phyloP scores from a whole-genome alignment of 2,329 filamentous ascomycete genomes.

The Podosphaera fusca region DNA sequence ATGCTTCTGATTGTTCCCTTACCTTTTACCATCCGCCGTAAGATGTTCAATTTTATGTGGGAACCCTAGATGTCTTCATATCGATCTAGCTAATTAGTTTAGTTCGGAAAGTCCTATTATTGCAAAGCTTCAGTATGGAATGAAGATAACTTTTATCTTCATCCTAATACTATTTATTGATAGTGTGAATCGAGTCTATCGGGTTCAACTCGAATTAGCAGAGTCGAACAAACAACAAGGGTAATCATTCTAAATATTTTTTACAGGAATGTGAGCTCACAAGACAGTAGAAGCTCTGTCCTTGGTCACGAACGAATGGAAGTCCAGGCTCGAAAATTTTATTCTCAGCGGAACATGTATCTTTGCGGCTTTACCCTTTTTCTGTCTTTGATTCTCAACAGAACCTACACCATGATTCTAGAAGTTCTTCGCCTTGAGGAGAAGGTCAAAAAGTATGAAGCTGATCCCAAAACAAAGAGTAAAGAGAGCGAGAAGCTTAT shows the following conservation, averaged over 20 bases:
- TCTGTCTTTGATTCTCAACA: slow-evolving; percentile 95
- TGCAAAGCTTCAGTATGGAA: slow-evolving; percentile 85
- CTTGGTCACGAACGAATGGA: slow-evolving; percentile 91
- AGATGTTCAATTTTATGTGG: slow-evolving; percentile 50
- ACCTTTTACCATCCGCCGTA: slow-evolving; percentile 40
- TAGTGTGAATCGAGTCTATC: slow-evolving; percentile 86
- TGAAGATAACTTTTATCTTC: slow-evolving; percentile 88
- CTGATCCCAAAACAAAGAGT: slow-evolving; percentile 30
- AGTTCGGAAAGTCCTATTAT: slow-evolving; percentile 26
- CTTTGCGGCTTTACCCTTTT: slow-evolving; percentile 98
- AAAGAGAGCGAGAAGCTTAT: slow-evolving; percentile 53
- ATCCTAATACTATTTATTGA: slow-evolving; percentile 23
- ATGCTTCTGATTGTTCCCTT: slow-evolving; percentile 64
- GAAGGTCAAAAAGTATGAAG: slow-evolving; percentile 65
- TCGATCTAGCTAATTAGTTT: slow-evolving; percentile 5
- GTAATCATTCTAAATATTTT: slow-evolving; percentile 5
- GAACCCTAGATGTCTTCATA: slow-evolving; percentile 31
- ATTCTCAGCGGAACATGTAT: slow-evolving; percentile 99
- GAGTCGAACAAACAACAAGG: slow-evolving; percentile 39
- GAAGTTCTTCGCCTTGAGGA: slow-evolving; percentile 50
- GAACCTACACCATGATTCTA: slow-evolving; percentile 68
- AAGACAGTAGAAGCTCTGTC: slow-evolving; percentile 31
- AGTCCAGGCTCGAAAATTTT: slow-evolving; percentile 98
- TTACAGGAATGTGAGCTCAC: slow-evolving; percentile 8
- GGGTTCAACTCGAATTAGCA: slow-evolving; percentile 74